phyloP scores from a whole-genome alignment of 1,284 basidiomycete genomes.

The Ustilago lituana region DNA sequence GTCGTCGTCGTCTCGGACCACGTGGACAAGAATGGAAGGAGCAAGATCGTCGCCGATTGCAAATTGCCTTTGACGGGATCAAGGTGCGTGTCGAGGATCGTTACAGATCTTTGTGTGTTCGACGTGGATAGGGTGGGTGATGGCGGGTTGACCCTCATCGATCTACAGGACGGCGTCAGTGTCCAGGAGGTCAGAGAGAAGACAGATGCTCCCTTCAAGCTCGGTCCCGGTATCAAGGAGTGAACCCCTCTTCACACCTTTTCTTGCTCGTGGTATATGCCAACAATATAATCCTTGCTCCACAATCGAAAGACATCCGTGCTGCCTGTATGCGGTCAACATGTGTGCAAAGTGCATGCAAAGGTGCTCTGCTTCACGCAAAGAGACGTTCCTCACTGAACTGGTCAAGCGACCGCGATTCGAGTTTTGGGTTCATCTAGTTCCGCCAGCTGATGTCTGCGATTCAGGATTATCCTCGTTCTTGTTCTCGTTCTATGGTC shows the following conservation, averaged over 20 bases:
- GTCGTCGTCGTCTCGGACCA: conserved; percentile 87
- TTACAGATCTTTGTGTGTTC: conserved; percentile 90
- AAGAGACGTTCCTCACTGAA: no score
- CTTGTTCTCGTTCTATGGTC: no score
- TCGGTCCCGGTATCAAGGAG: conserved; percentile 37
- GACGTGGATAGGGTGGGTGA: conserved; percentile 77
- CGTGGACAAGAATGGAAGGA: conserved; percentile 84
- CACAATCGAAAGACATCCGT: no score
- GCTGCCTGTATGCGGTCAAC: no score
- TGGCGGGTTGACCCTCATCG: conserved; percentile 79
- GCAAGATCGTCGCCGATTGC: conserved; percentile 86
- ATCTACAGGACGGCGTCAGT: conserved; percentile 82
- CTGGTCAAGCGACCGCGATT: no score
- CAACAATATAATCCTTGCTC: no score
- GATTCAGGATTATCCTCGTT: no score
- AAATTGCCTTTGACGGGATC: conserved; percentile 86
- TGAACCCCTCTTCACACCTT: neutral
- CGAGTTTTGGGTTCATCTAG: no score
- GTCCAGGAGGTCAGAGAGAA: conserved; percentile 85
- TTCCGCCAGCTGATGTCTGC: no score
- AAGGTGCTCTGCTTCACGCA: no score
- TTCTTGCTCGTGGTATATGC: neutral
- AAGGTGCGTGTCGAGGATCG: conserved; percentile 84
- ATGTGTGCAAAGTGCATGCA: no score
- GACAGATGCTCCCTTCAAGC: conserved; percentile 80